These are phyloP conservation scores for Diaporthe sp. DNA, from an alignment of 2,329 filamentous ascomycete species.

Conservation along the genomic window DNA sequence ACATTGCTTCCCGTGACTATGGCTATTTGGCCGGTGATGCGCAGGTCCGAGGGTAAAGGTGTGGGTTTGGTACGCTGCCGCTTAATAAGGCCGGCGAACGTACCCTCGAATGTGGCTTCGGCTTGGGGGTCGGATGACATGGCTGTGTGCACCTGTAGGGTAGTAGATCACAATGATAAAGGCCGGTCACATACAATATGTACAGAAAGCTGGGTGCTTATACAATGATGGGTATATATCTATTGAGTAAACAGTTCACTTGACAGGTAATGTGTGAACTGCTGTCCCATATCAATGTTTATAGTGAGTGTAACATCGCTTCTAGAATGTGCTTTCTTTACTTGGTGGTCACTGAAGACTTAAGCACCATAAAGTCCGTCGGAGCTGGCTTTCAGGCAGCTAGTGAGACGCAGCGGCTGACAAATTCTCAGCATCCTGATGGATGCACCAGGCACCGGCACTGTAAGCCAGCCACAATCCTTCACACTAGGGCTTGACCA, in stretches of 20 bases:
- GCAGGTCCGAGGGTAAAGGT: neutral
- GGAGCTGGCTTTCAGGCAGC: neutral
- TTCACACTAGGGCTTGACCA: neutral
- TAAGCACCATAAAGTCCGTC: neutral
- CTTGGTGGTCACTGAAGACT: neutral
- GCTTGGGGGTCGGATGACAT: neutral
- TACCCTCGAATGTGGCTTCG: neutral
- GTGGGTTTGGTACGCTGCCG: neutral
- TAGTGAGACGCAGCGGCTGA: neutral
- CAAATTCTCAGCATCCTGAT: neutral
- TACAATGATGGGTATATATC: neutral
- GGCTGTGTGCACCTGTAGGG: neutral
- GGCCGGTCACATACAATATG: no score
- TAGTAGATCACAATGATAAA: no score
- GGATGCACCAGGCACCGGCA: neutral
- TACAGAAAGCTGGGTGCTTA: neutral
- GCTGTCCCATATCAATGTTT: neutral
- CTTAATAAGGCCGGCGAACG: neutral
- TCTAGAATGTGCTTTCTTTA: neutral
- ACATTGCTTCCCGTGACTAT: conserved; percentile 59
- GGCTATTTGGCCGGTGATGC: conserved; percentile 43
- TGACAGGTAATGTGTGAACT: neutral
- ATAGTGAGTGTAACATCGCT: neutral
- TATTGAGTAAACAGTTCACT: neutral
- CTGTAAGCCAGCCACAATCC: neutral